A percentile compares a stretch with the other conserved stretches of the same genome.
Conservation (phyloP, 352 stramenopile species). For the Globisporangium iwayamae region DNA sequence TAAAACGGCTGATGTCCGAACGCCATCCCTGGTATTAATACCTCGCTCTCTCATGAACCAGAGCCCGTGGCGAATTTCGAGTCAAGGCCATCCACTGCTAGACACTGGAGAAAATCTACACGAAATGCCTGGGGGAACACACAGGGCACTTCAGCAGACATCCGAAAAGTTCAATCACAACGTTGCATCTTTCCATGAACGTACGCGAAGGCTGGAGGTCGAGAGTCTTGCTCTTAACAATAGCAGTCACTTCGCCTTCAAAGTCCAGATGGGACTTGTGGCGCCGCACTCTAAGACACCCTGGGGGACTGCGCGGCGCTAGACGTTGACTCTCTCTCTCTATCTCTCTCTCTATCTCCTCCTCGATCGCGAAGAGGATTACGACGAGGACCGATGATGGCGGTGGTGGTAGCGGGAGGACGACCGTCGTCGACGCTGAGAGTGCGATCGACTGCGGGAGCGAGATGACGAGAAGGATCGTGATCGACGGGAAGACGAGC, state of each 20-base stretch:
- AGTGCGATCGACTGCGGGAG: slow-evolving; percentile 36
- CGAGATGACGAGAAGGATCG: slow-evolving; percentile 24
- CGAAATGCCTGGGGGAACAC: too few species aligned
- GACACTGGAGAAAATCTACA: neutral
- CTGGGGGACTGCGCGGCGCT: too few species aligned
- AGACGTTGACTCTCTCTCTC: too few species aligned
- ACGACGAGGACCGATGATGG: slow-evolving; percentile 6
- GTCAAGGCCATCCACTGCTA: neutral
- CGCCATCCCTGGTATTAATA: neutral
- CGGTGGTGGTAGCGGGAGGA: neutral
- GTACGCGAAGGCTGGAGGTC: too few species aligned
- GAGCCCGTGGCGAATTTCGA: neutral
- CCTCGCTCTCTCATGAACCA: neutral
- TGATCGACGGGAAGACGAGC: slow-evolving; percentile 10
- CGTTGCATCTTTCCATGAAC: too few species aligned
- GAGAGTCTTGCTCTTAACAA: too few species aligned
- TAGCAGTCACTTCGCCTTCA: too few species aligned
- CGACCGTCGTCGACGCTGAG: slow-evolving; percentile 5
- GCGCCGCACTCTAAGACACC: too few species aligned
- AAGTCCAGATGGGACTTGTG: too few species aligned
- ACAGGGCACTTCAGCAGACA: too few species aligned
- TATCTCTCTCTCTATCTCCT: too few species aligned
- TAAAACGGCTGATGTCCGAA: neutral
- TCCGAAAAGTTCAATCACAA: too few species aligned
- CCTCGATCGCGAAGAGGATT: slow-evolving; percentile 16